A percentile compares a stretch with the other conserved stretches of the same genome.
phyloP scores from a whole-genome alignment of 192 early-diverging fungal genomes.

The Phlyctochytrium arcticum region DNA sequence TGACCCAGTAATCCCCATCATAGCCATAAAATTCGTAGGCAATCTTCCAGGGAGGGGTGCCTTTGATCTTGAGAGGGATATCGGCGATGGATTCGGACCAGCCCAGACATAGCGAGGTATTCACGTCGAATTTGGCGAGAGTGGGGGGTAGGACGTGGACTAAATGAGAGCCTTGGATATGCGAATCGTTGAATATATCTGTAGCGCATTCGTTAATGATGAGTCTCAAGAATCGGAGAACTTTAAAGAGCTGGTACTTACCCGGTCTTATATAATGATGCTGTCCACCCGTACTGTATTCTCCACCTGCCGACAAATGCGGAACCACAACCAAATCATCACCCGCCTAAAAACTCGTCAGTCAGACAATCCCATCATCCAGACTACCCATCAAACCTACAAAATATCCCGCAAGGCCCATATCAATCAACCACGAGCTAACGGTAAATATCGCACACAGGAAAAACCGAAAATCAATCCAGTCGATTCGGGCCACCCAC shows the following conservation, averaged over 20 bases:
- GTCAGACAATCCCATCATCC: not conserved
- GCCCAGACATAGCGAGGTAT: constrained; percentile 23
- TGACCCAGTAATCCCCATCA: constrained; percentile 20
- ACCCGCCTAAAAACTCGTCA: not conserved
- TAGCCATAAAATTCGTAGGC: constrained; percentile 21
- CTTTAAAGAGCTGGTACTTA: not conserved
- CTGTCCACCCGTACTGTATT: too few relatives aligned
- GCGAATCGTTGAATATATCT: constrained; percentile 21
- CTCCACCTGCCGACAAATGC: too few relatives aligned
- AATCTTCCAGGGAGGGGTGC: constrained; percentile 38
- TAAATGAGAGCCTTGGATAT: constrained; percentile 43
- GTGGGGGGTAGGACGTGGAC: constrained; percentile 48
- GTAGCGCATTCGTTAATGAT: not conserved
- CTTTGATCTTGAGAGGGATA: constrained; percentile 41
- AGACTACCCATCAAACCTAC: not conserved
- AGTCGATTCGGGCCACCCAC: not conserved
- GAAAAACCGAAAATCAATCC: constrained; percentile 6
- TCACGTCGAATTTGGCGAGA: constrained; percentile 35
- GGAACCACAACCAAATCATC: too few relatives aligned
- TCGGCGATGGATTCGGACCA: not conserved
- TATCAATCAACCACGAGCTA: constrained; percentile 1
- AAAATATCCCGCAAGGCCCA: not conserved
- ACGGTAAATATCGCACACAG: not conserved
- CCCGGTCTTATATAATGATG: not conserved
- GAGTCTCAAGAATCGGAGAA: not conserved